A percentile compares a stretch with the other conserved stretches of the same genome.
These are phyloP conservation scores for Phytophthora vignae DNA, from an alignment of 352 stramenopile species.

Conservation along the genomic window DNA sequence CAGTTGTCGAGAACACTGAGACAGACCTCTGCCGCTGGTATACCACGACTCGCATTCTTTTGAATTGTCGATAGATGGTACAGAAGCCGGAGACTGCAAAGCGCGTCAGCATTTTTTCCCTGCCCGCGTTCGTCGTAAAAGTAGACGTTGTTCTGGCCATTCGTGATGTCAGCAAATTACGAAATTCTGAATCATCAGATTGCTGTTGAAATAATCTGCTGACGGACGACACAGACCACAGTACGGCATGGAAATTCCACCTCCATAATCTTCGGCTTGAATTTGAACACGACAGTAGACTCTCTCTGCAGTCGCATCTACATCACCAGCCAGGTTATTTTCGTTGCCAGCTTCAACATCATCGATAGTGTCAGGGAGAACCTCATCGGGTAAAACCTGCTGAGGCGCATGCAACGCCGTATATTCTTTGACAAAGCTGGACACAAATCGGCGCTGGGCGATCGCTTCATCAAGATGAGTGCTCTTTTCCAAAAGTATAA, in stretches of 20 bases:
- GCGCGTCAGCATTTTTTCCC: constrained; percentile 1
- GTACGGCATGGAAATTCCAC: neutral
- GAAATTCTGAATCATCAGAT: neutral
- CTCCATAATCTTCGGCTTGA: neutral
- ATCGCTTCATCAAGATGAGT: constrained; percentile 14
- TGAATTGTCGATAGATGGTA: constrained; percentile 8
- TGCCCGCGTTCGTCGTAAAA: constrained; percentile 13
- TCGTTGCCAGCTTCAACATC: neutral
- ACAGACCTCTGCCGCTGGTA: constrained; percentile 1
- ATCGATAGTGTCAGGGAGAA: neutral
- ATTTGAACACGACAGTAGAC: constrained; percentile 1
- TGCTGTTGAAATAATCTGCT: neutral
- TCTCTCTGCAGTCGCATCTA: neutral
- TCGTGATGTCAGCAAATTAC: constrained; percentile 1
- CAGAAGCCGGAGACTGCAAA: constrained; percentile 6
- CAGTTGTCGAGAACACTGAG: constrained; percentile 18
- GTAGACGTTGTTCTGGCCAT: constrained; percentile 1
- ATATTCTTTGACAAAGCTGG: constrained; percentile 11
- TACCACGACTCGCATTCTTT: neutral
- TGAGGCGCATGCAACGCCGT: neutral
- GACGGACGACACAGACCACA: neutral
- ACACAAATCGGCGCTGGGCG: constrained; percentile 9
- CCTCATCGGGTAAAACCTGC: neutral
- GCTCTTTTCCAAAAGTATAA: constrained; percentile 11
- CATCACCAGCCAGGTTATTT: neutral